Base-by-base conservation (phyloP, 2,329 filamentous ascomycete genomes). In the Neoscytalidium dimidiatum region DNA sequence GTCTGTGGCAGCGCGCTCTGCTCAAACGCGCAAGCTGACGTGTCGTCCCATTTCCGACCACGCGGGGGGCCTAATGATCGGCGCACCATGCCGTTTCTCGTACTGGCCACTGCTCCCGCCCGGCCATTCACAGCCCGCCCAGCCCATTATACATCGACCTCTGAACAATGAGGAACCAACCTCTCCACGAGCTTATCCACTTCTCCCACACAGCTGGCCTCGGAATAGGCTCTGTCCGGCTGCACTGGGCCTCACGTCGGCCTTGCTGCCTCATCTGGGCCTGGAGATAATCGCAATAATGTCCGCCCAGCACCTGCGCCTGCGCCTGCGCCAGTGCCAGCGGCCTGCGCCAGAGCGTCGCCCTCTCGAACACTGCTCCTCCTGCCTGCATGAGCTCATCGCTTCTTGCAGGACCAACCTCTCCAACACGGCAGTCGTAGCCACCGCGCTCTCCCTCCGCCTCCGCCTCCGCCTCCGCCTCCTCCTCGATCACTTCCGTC, bases 11-110 rank as follows among this genome's bases (percentile, higher is more conserved):
- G 49, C 49, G 49, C 23, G 49, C 49, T 56, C 26, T 41, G 38
- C 46, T 60, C 58, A 62, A 62, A 62, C 58, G 58, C 58, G 58
- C 57, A 62, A 41, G 58, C 58, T 51, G 57, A 62, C 58, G 58
- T 62, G 58, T 28, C 44, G n/a, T 62, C 44, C 23, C 58, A 62
- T 62, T 35, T 62, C 58, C 58, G 58, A 35, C 28, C 19, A 62
- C 44, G 46, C 44, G 58, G 58, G 44, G 46, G 44, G 58, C 58
- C 58, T 62, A 17, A 41, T 41, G 58, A 62, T 62, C 58, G 58
- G 58, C 58, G 44, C 38, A 4, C 44, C 41, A 38, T 62, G 44
- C 58, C 58, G 44, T 62, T 51, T 62, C 8, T 17, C 31, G 58
- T 21, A 1, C 4, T 46, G 41, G 38, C 8, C 38, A 26, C 57